A percentile compares a stretch with the other conserved stretches of the same genome.
phyloP scores from a whole-genome alignment of 257 asterid species.

The Rauvolfia tetraphylla region DNA sequence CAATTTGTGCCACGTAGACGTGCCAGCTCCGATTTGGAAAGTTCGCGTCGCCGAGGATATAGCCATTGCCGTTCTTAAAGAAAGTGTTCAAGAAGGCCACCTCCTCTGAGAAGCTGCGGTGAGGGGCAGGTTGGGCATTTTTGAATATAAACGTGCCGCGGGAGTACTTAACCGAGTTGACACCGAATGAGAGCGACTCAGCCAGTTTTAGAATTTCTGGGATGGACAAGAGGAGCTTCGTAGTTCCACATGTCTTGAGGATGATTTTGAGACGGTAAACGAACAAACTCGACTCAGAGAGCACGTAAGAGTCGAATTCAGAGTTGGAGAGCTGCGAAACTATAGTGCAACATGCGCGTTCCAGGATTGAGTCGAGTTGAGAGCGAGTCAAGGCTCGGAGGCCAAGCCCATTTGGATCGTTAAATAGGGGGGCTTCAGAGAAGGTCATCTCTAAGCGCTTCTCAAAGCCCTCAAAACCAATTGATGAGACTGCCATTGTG shows the following conservation, averaged over 20 bases:
- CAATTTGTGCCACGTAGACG: slow-evolving; percentile 30
- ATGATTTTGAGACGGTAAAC: slow-evolving; percentile 36
- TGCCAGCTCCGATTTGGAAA: slow-evolving; percentile 38
- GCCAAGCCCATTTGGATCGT: slow-evolving; percentile 34
- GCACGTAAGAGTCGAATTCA: slow-evolving; percentile 44
- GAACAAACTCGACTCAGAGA: slow-evolving; percentile 52
- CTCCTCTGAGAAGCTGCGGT: slow-evolving; percentile 44
- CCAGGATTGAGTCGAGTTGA: slow-evolving; percentile 38
- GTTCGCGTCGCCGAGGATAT: slow-evolving; percentile 29
- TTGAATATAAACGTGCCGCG: slow-evolving; percentile 44
- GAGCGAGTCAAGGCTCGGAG: slow-evolving; percentile 30
- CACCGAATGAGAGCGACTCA: slow-evolving; percentile 20
- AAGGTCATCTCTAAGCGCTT: slow-evolving; percentile 43
- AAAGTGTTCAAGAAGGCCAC: slow-evolving; percentile 26
- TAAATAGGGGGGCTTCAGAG: slow-evolving; percentile 17
- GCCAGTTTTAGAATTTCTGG: slow-evolving; percentile 36
- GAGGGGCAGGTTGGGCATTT: slow-evolving; percentile 39
- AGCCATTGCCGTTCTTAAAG: slow-evolving; percentile 25
- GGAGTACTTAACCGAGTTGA: slow-evolving; percentile 32
- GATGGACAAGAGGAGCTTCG: slow-evolving; percentile 32
- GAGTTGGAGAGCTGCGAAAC: slow-evolving; percentile 38
- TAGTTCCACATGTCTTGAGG: slow-evolving; percentile 51
- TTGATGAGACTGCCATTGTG: slow-evolving; percentile 29
- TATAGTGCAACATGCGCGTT: slow-evolving; percentile 46
- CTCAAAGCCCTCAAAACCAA: slow-evolving; percentile 52